Evolutionary conservation across 1,139 yeast species (phyloP).

Genomic region (Yamadazyma songkhlaensis): DNA sequence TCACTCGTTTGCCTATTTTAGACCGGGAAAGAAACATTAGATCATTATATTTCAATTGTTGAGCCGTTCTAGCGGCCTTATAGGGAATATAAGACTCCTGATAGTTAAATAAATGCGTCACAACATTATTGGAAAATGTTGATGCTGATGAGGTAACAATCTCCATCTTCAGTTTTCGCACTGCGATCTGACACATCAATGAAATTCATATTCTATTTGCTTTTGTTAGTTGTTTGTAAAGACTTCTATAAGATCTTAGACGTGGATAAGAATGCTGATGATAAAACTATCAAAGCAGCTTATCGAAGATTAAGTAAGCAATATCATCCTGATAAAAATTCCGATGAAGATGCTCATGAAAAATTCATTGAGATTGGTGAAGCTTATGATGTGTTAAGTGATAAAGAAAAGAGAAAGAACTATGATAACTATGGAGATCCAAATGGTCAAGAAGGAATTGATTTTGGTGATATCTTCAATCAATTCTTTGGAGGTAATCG

Average conservation of each 20-base stretch:
- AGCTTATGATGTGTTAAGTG: constrained; percentile 86
- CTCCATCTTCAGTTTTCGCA: constrained; percentile 31
- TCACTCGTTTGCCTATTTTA: constrained; percentile 47
- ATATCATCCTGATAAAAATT: constrained; percentile 94
- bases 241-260: constrained; percentile 57
- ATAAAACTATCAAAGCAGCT: constrained; percentile 82
- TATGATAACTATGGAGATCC: constrained; percentile 87
- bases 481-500: constrained; percentile 71
- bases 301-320: constrained; percentile 81
- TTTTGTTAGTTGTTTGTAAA: constrained; percentile 15
- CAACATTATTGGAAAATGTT: constrained; percentile 66
- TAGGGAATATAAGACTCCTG: constrained; percentile 73
- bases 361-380: constrained; percentile 89
- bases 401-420: constrained; percentile 64
- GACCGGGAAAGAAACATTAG: constrained; percentile 26
- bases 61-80: constrained; percentile 24
- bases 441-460: constrained; percentile 42
- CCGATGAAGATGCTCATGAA: constrained; percentile 75
- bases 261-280: constrained; percentile 63
- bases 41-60: constrained; percentile 27
- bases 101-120: constrained; percentile 75
- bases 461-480: constrained; percentile 69
- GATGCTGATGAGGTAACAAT: constrained; percentile 69
- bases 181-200: constrained; percentile 10
- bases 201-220: constrained; percentile 6